Evolutionary conservation across 208 protist genomes (phyloP), one percentile per base, ranked within the genome.

Genomic region (Crithidia acanthocephali): DNA sequence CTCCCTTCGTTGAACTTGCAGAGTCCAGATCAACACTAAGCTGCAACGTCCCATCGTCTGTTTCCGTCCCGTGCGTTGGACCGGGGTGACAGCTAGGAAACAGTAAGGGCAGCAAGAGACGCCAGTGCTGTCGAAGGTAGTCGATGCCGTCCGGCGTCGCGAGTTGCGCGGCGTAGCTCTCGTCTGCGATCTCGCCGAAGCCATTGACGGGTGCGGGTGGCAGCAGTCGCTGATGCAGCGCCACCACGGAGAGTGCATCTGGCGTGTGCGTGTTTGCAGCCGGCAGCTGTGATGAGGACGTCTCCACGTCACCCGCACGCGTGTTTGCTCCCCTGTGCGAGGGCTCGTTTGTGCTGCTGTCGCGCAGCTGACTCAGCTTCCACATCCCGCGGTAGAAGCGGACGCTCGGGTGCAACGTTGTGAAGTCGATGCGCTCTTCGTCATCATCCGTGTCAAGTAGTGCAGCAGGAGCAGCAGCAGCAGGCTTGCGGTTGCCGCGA

Each of bases 141-240:
- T 90, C 88, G 15, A 96, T 62, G 16, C 91, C 91, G 23, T 89
- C 73, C 9, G 74, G 37, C 32, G 80, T 73, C 16, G 88, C 82
- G 2, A 96, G 51, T 47, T 86, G 81, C 53, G 70, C 33, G 8
- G 91, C 84, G 37, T 93, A 89, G 67, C 78, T 71, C 74, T 96
- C 88, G n/a, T 84, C 74, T 8, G 75, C 73, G 16, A 83, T 75
- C 35, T 85, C 81, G 56, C 55, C 67, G 0, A 79, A 23, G 0
- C 69, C 66, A 48, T 57, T 74, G 5, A 85, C 63, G 0, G 55
- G 60, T 3, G 80, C 76, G 0, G 87, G 83, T 2, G 88, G 91
- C n/a, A 96, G 74, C 18, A 96, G 80, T 33, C 40, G 74, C 52
- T 87, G 76, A 58, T 96, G 91, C 23, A 96, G 79, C 30, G 67